A percentile compares a stretch with the other conserved stretches of the same genome.
Evolutionary conservation across 192 early-diverging fungal genomes (phyloP).

Genomic region (Rhizoclosmatium globosum): DNA sequence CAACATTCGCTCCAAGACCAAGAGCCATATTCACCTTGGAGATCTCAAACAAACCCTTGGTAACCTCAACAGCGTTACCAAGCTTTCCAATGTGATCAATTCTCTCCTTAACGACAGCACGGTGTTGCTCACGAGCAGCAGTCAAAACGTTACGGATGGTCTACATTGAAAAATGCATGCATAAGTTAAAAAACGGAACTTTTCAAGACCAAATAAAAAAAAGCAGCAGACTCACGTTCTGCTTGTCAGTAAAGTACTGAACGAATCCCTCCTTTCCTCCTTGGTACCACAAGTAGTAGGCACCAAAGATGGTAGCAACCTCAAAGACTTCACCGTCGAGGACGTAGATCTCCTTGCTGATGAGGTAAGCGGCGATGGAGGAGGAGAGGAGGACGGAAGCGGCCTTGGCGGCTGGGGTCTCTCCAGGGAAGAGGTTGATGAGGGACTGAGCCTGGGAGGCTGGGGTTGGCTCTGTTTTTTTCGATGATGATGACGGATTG

Average conservation of each 20-base stretch:
- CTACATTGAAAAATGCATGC: conserved; percentile 49
- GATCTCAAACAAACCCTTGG: conserved; percentile 91
- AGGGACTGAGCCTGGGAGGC: conserved; percentile 76
- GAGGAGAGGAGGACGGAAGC: conserved; percentile 83
- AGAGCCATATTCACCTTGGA: conserved; percentile 70
- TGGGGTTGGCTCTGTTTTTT: background rate
- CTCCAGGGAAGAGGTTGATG: conserved; percentile 92
- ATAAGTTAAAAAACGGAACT: no score
- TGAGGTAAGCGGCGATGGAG: conserved; percentile 84
- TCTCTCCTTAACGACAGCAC: conserved; percentile 86
- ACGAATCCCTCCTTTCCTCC: conserved; percentile 83
- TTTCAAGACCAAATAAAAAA: no score
- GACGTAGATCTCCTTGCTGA: conserved; percentile 98
- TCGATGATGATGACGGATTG: background rate
- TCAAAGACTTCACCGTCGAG: conserved; percentile 94
- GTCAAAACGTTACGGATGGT: conserved; percentile 83
- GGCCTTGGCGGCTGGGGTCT: conserved; percentile 88
- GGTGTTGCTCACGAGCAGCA: conserved; percentile 91
- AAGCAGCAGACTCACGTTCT: conserved; percentile 57
- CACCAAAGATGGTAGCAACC: conserved; percentile 79
- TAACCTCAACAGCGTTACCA: conserved; percentile 92
- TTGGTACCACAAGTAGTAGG: conserved; percentile 81
- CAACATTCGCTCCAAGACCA: background rate
- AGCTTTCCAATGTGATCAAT: conserved; percentile 92
- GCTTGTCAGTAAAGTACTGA: conserved; percentile 70